phyloP scores from a whole-genome alignment of 495 filamentous ascomycete genomes.

The Aspergillus nanangensis region DNA sequence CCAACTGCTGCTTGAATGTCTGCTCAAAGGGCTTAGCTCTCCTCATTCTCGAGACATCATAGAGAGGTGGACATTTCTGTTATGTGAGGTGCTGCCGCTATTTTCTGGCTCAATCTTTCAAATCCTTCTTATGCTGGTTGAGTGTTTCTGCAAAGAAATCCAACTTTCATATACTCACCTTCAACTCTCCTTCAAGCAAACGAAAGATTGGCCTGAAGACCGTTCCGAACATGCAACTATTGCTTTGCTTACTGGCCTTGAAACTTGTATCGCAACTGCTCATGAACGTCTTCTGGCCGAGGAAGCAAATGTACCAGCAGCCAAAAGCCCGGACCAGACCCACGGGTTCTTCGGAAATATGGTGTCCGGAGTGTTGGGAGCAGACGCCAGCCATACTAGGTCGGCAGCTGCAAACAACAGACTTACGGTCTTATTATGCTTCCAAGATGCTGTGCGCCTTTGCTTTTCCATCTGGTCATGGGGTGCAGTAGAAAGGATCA shows the following conservation, averaged over 20 bases:
- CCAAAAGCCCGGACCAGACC: constrained; percentile 77
- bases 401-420: constrained; percentile 85
- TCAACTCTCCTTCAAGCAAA: constrained; percentile 42
- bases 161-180: constrained; percentile 62
- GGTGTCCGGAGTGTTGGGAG: constrained; percentile 86
- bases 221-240: constrained; percentile 51
- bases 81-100: constrained; percentile 79
- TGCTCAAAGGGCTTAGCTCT: constrained; percentile 77
- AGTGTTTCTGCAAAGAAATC: constrained; percentile 79
- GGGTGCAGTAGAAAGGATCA: constrained; percentile 62
- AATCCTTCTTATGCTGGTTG: constrained; percentile 82
- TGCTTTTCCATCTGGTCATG: constrained; percentile 96
- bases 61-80: constrained; percentile 84
- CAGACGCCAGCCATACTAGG: constrained; percentile 69
- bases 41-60: constrained; percentile 68
- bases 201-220: constrained; percentile 39
- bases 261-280: constrained; percentile 80
- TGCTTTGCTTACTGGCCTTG: constrained; percentile 78
- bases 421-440: constrained; percentile 89
- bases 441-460: constrained; percentile 89
- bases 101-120: constrained; percentile 83
- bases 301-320: constrained; percentile 59
- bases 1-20: constrained; percentile 70
- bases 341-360: constrained; percentile 96
- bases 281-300: constrained; percentile 79